Conservation (phyloP, 495 filamentous ascomycete genomes). For the Penicillium odoratum region DNA sequence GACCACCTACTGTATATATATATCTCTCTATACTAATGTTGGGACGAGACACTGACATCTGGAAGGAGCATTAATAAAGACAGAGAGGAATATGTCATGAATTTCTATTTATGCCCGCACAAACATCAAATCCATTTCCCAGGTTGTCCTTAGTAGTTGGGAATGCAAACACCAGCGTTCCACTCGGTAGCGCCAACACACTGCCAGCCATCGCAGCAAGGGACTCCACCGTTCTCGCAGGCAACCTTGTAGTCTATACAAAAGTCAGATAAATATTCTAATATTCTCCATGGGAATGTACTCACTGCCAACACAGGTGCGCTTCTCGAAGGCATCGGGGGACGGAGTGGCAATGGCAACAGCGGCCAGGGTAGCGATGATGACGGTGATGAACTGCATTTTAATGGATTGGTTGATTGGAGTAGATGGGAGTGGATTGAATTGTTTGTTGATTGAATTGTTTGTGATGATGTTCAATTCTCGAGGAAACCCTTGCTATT, state of each 20-base stretch:
- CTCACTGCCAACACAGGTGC: neutral
- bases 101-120: neutral
- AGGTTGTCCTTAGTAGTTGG: neutral
- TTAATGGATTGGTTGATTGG: neutral
- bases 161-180: neutral
- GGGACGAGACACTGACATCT: no score
- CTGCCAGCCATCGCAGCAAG: neutral
- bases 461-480: neutral
- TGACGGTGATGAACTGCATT: neutral
- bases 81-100: neutral
- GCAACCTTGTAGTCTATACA: neutral
- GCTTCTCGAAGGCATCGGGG: neutral
- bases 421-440: neutral
- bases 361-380: neutral
- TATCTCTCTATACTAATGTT: no score
- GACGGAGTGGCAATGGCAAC: neutral
- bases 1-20: no score
- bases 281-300: neutral
- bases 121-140: neutral
- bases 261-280: neutral
- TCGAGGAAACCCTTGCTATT: neutral
- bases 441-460: neutral
- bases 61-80: neutral
- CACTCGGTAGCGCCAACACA: neutral
- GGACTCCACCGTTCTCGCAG: neutral